Evolutionary conservation across 805 yeast species (phyloP).

Genomic region (Saccharomycopsis olivae): DNA sequence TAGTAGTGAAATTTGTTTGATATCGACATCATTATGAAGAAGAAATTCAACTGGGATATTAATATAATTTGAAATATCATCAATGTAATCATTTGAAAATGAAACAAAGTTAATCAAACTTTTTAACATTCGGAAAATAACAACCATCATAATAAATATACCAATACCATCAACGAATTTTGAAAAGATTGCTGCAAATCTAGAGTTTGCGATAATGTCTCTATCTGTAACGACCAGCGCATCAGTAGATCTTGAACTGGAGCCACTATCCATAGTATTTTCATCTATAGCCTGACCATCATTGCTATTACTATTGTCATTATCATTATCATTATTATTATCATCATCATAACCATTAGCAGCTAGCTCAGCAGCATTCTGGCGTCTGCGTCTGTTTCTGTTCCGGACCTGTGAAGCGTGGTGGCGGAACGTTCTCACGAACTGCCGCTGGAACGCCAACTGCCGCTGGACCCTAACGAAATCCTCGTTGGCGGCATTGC

Average conservation of each 20-base stretch:
- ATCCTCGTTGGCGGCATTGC: too few relatives aligned
- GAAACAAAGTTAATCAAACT: conserved; percentile 12
- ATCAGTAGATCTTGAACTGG: too few relatives aligned
- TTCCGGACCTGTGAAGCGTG: not conserved
- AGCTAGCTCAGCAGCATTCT: not conserved
- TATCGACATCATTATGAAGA: not conserved
- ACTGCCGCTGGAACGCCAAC: conserved; percentile 8
- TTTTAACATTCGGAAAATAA: conserved; percentile 5
- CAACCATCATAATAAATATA: conserved; percentile 6
- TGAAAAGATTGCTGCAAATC: too few relatives aligned
- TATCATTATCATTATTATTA: not conserved
- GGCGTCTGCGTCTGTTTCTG: not conserved
- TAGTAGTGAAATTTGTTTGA: too few relatives aligned
- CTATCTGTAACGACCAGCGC: too few relatives aligned
- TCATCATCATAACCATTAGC: not conserved
- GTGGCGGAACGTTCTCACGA: conserved; percentile 3
- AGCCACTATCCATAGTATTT: too few relatives aligned
- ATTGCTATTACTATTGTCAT: not conserved
- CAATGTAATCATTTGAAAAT: conserved; percentile 11
- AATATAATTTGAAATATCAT: conserved; percentile 11
- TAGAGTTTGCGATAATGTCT: not conserved
- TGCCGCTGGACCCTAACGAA: conserved; percentile 1
- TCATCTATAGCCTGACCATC: not conserved
- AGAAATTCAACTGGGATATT: conserved; percentile 6
- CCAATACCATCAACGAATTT: conserved; percentile 10